These are phyloP conservation scores for Dichotomopilus funicola DNA, from an alignment of 2,329 filamentous ascomycete species.

Conservation along the genomic window DNA sequence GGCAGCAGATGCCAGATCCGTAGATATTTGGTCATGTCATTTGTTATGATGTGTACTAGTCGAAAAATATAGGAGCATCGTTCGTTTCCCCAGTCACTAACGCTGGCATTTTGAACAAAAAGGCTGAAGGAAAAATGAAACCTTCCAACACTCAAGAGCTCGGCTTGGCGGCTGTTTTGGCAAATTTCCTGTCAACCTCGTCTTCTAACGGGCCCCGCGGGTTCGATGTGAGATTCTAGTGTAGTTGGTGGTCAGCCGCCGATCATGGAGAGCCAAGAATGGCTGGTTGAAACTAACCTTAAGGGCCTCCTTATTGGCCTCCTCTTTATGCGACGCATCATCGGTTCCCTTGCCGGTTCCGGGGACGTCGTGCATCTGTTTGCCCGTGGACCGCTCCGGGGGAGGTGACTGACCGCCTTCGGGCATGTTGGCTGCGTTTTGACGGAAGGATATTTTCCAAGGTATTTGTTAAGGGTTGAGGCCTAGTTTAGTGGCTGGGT, in stretches of 20 bases:
- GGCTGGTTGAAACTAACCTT: slow-evolving; percentile 33
- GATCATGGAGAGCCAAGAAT: not conserved
- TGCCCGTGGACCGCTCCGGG: slow-evolving; percentile 59
- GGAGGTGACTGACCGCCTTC: slow-evolving; percentile 67
- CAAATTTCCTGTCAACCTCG: slow-evolving; percentile 52
- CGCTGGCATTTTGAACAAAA: not conserved
- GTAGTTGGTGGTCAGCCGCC: not conserved
- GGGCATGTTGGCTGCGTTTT: slow-evolving; percentile 48
- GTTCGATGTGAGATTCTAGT: slow-evolving; percentile 54
- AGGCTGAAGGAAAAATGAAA: not conserved
- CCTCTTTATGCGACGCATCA: slow-evolving; percentile 47
- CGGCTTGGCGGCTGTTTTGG: slow-evolving; percentile 37
- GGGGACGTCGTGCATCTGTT: slow-evolving; percentile 55
- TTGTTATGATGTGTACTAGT: too few species aligned
- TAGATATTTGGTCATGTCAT: too few species aligned
- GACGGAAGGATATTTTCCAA: not conserved
- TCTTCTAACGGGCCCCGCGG: slow-evolving; percentile 59
- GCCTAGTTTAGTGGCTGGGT: too few species aligned
- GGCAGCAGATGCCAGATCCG: too few species aligned
- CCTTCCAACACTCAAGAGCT: not conserved
- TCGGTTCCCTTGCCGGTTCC: slow-evolving; percentile 53
- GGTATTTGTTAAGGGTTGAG: too few species aligned
- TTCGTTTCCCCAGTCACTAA: not conserved
- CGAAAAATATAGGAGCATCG: too few species aligned
- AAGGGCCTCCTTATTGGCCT: slow-evolving; percentile 45